phyloP scores from a whole-genome alignment of 225 moss, liverwort and hornwort species.

The Ulota crispa region DNA sequence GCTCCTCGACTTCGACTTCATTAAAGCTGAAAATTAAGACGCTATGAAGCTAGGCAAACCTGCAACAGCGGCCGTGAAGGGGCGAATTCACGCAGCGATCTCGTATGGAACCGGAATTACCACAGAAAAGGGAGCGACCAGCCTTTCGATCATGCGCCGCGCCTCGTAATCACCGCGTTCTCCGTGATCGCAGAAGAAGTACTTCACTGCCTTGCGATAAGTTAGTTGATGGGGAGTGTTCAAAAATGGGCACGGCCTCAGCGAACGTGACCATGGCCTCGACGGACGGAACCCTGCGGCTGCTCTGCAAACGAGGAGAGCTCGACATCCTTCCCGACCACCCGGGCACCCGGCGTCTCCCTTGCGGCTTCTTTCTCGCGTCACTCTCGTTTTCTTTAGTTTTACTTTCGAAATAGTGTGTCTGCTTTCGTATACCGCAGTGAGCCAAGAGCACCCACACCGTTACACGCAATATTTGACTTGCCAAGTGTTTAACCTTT shows the following conservation, averaged over 20 bases:
- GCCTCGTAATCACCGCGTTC: background rate
- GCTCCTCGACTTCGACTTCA: background rate
- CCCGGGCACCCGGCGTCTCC: background rate
- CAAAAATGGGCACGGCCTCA: background rate
- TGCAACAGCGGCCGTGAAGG: background rate
- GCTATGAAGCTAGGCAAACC: background rate
- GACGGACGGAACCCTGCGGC: background rate
- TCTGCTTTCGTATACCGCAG: background rate
- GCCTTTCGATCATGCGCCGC: background rate
- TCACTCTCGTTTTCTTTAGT: background rate
- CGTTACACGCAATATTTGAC: too few species aligned
- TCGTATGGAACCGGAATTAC: background rate
- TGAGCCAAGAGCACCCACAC: too few species aligned
- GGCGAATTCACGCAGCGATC: background rate
- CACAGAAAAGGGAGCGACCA: background rate
- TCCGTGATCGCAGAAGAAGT: background rate
- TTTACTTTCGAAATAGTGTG: constrained; percentile 3
- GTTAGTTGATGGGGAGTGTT: background rate
- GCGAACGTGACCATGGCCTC: background rate
- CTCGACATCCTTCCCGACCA: background rate
- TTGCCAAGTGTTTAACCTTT: too few species aligned
- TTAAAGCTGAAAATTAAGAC: background rate
- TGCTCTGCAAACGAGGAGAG: background rate
- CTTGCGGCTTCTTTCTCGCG: constrained; percentile 23
- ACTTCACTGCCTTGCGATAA: background rate